Evolutionary conservation across 345 rosid species (phyloP).

Genomic region (Microcos paniculata): DNA sequence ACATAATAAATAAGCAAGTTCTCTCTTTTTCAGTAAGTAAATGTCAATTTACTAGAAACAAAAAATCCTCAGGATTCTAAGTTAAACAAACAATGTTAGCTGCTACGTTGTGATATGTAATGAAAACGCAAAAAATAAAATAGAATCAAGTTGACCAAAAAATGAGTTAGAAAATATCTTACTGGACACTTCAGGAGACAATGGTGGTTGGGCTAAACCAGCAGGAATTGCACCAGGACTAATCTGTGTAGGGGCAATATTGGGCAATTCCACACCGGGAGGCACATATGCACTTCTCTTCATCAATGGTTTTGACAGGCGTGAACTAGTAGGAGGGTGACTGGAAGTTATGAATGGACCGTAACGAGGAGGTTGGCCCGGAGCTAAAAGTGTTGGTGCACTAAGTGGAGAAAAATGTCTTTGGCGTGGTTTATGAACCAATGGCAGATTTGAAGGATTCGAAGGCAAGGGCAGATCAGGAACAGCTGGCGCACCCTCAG

Average conservation of each 20-base stretch:
- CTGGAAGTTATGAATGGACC: conserved; percentile 55
- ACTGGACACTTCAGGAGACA: conserved; percentile 73
- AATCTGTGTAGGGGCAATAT: conserved; percentile 68
- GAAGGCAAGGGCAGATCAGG: conserved; percentile 52
- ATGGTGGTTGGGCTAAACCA: conserved; percentile 74
- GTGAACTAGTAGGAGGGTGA: conserved; percentile 64
- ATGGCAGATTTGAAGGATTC: conserved; percentile 40
- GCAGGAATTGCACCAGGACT: conserved; percentile 51
- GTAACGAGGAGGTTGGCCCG: conserved; percentile 54
- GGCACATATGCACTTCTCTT: conserved; percentile 49
- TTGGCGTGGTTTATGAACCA: conserved; percentile 33
- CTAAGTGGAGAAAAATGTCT: conserved; percentile 49
- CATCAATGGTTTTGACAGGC: conserved; percentile 61
- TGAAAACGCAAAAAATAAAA: neutral
- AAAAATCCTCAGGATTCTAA: neutral
- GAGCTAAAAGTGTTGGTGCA: conserved; percentile 36
- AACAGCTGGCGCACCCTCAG: conserved; percentile 40
- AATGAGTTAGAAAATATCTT: conserved; percentile 25
- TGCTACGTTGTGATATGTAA: neutral
- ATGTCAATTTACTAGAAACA: neutral
- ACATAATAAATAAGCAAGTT: neutral
- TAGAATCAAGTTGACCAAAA: neutral
- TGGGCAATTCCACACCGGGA: conserved; percentile 57
- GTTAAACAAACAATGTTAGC: neutral
- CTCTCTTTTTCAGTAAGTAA: neutral